Percentiles rank a stretch among this genome's conserved stretches.
phyloP scores from a whole-genome alignment of 352 stramenopile genomes.

The Pythium coloratum region DNA sequence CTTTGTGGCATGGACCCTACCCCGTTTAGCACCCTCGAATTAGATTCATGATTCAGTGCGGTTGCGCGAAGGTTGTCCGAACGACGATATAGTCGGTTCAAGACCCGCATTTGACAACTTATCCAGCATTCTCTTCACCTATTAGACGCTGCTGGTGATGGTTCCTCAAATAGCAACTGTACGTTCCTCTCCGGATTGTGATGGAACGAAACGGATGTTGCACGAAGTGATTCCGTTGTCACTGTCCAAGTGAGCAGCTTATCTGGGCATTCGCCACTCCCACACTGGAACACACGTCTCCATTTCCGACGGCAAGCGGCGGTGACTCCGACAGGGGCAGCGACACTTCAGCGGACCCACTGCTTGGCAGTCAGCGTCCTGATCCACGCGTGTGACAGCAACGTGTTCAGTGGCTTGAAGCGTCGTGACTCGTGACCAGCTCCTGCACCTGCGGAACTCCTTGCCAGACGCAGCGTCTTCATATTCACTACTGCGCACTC shows the following conservation, averaged over 20 bases:
- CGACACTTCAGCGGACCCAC: neutral
- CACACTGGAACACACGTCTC: neutral
- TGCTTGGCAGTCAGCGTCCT: neutral
- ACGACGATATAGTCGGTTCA: slow-evolving; percentile 25
- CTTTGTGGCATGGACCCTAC: slow-evolving; percentile 13
- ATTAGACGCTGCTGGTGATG: too few relatives aligned
- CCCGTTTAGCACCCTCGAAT: slow-evolving; percentile 1
- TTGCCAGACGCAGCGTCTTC: neutral
- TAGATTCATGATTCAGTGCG: slow-evolving; percentile 26
- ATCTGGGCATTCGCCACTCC: neutral
- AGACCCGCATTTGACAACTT: slow-evolving; percentile 14
- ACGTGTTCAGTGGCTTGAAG: neutral
- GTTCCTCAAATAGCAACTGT: neutral
- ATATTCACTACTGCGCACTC: slow-evolving; percentile 5
- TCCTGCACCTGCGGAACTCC: neutral
- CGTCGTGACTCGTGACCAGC: too few relatives aligned
- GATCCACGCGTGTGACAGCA: slow-evolving; percentile 5
- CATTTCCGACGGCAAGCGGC: neutral
- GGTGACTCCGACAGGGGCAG: neutral
- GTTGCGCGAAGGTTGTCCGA: slow-evolving; percentile 15
- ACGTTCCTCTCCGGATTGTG: neutral
- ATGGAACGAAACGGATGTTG: neutral
- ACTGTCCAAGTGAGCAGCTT: neutral
- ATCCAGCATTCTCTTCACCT: too few relatives aligned
- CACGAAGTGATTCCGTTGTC: neutral